These are phyloP conservation scores for Aureobasidium melanogenum DNA, from an alignment of 2,329 filamentous ascomycete genomes.

Conservation along the genomic window DNA sequence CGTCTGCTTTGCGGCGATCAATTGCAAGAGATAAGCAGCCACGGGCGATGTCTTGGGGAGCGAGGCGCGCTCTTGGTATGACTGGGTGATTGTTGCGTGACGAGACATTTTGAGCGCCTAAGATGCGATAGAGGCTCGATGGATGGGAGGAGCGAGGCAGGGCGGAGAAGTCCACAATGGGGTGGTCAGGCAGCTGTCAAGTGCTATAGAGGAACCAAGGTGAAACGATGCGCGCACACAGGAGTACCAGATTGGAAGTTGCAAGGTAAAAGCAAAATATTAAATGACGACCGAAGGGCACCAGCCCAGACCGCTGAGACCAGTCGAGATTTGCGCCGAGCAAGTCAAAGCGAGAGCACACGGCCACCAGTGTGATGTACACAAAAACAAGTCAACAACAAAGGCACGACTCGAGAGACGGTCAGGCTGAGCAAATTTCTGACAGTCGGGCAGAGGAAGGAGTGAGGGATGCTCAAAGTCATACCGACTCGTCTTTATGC, in stretches of 20 bases:
- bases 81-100: conserved; percentile 33
- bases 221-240: neutral
- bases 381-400: neutral
- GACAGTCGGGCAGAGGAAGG: neutral
- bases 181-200: neutral
- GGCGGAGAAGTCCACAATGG: neutral
- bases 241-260: conserved; percentile 4
- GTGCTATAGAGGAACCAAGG: neutral
- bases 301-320: conserved; percentile 1
- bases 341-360: neutral
- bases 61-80: conserved; percentile 38
- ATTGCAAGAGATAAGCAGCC: conserved; percentile 39
- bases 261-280: neutral
- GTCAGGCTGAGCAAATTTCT: neutral
- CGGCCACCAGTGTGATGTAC: neutral
- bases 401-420: neutral
- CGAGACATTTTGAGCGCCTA: conserved; percentile 3
- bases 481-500: neutral
- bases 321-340: conserved; percentile 5
- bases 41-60: conserved; percentile 35
- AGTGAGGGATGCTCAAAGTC: neutral
- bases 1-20: conserved; percentile 42
- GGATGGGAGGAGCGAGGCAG: neutral
- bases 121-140: neutral
- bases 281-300: neutral